Conservation (phyloP, 1,284 basidiomycete species). For the Heterobasidion occidentale region DNA sequence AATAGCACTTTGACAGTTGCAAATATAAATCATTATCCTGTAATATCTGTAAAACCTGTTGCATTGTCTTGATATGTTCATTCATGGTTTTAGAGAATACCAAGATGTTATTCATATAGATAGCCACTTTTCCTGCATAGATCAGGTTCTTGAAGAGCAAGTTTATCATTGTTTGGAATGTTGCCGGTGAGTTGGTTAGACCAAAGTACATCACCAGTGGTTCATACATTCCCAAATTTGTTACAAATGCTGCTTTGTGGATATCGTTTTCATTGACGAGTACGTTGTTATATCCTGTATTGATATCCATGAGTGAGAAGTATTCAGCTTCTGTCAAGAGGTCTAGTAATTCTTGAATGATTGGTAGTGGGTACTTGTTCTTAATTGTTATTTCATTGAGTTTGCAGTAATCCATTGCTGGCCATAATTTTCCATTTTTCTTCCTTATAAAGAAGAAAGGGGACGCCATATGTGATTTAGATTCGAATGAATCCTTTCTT, state of each 20-base stretch:
- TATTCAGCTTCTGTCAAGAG: slow-evolving; percentile 1
- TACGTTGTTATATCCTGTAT: slow-evolving; percentile 3
- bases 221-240: slow-evolving; percentile 19
- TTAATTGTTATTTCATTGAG: slow-evolving; percentile 10
- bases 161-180: slow-evolving; percentile 15
- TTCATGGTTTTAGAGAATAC: slow-evolving; percentile 12
- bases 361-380: slow-evolving; percentile 4
- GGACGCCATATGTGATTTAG: not conserved
- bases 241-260: slow-evolving; percentile 14
- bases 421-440: not conserved
- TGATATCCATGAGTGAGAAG: slow-evolving; percentile 13
- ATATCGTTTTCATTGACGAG: slow-evolving; percentile 12
- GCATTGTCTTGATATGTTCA: slow-evolving; percentile 14
- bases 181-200: slow-evolving; percentile 19
- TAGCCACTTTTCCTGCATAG: slow-evolving; percentile 8
- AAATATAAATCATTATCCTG: slow-evolving; percentile 19
- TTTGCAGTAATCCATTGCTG: slow-evolving; percentile 6
- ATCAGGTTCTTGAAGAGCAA: slow-evolving; percentile 19
- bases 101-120: slow-evolving; percentile 23
- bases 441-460: not conserved
- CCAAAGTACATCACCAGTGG: slow-evolving; percentile 21
- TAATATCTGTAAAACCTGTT: slow-evolving; percentile 24
- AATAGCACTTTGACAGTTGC: slow-evolving; percentile 32
- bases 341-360: slow-evolving; percentile 4
- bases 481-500: not conserved